Evolutionary conservation across 129 eudicot genomes (phyloP).

Genomic region (Chrysanthemum makinoi): DNA sequence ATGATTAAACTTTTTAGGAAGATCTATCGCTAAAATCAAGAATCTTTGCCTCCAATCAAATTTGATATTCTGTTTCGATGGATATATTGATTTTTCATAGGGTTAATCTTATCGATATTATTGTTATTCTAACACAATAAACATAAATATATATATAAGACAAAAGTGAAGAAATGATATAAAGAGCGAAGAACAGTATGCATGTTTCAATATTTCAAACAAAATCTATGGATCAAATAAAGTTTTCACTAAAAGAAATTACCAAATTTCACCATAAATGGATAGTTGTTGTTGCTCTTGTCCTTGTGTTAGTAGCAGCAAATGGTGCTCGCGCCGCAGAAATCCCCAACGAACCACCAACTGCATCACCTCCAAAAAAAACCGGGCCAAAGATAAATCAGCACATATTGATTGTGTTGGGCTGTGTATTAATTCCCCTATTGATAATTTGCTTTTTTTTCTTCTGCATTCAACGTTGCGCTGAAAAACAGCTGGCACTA

Average conservation of each 20-base stretch:
- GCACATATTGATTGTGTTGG: background rate
- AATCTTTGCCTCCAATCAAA: too few relatives aligned
- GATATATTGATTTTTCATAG: too few relatives aligned
- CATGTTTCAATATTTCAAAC: background rate
- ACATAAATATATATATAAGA: background rate
- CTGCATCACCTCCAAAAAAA: background rate
- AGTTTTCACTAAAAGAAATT: background rate
- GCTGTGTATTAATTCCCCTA: conserved; percentile 12
- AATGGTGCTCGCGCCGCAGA: background rate
- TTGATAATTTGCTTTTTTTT: conserved; percentile 22
- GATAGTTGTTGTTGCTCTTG: conserved; percentile 10
- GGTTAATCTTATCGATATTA: too few relatives aligned
- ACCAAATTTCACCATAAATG: conserved; percentile 9
- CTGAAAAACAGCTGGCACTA: conserved; percentile 12
- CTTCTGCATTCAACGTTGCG: conserved; percentile 30
- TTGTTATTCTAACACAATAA: too few relatives aligned
- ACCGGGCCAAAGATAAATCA: background rate
- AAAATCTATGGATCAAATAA: conserved; percentile 15
- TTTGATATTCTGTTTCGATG: too few relatives aligned
- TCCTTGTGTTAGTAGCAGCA: conserved; percentile 9
- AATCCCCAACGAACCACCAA: conserved; percentile 13
- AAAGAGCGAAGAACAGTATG: conserved; percentile 2
- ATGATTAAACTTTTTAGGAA: too few relatives aligned
- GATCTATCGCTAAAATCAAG: too few relatives aligned
- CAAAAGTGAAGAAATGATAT: conserved; percentile 3